Percentiles rank a stretch among this genome's conserved stretches.
Conservation (phyloP, 1,284 basidiomycete genomes). For the Tremellales sp. region DNA sequence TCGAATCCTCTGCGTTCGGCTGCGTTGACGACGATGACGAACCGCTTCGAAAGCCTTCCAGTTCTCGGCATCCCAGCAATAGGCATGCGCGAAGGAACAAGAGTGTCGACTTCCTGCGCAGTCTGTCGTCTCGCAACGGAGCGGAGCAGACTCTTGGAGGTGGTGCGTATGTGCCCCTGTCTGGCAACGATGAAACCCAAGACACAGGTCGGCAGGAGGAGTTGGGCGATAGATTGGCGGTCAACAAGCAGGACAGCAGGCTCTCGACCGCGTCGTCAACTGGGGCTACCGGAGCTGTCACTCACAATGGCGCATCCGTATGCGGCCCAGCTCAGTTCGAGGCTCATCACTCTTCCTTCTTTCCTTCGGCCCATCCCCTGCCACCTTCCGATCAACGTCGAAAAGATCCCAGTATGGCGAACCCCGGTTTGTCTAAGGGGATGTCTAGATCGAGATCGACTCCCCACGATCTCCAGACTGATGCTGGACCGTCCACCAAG, state of each 20-base stretch:
- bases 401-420: too few relatives aligned
- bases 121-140: conserved; percentile 18
- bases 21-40: background rate
- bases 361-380: conserved; percentile 6
- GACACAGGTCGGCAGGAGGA: background rate
- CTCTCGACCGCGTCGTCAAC: conserved; percentile 2
- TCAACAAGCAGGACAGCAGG: background rate
- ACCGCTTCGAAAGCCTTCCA: conserved; percentile 9
- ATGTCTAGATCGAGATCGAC: background rate
- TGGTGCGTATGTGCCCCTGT: conserved; percentile 24
- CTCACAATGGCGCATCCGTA: background rate
- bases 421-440: background rate
- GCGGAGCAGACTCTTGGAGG: conserved; percentile 13
- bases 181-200: conserved; percentile 18
- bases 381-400: too few relatives aligned
- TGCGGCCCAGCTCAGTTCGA: background rate
- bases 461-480: conserved; percentile 6
- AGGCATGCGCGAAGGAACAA: conserved; percentile 7
- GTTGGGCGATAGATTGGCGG: background rate
- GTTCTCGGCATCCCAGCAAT: conserved; percentile 14
- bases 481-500: conserved; percentile 1
- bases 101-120: conserved; percentile 21
- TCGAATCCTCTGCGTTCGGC: background rate
- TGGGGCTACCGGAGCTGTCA: background rate
- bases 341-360: conserved; percentile 1